These are phyloP conservation scores for Eucalyptus albens DNA, from an alignment of 345 rosid species.

Conservation along the genomic window DNA sequence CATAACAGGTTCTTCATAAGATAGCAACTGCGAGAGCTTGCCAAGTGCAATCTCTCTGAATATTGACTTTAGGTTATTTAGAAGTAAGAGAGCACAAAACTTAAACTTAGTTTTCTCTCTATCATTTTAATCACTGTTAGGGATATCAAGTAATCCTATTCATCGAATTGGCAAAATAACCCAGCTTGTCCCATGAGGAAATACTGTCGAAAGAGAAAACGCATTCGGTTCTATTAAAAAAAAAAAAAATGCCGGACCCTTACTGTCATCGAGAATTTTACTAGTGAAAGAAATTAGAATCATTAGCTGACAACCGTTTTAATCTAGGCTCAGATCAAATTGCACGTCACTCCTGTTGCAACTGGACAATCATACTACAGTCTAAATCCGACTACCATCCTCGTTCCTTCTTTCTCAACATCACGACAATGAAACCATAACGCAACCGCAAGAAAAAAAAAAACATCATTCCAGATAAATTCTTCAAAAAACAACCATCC, in stretches of 20 bases:
- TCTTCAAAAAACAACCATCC: not conserved
- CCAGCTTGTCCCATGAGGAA: not conserved
- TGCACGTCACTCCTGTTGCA: not conserved
- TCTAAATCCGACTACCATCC: not conserved
- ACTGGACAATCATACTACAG: not conserved
- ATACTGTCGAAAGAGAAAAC: not conserved
- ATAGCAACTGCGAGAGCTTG: not conserved
- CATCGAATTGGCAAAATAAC: not conserved
- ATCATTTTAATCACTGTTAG: not conserved
- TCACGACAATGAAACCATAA: not conserved
- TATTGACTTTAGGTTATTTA: not conserved
- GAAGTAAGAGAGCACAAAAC: not conserved
- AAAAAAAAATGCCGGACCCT: rapidly evolving
- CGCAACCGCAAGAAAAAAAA: not conserved
- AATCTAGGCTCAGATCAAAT: not conserved
- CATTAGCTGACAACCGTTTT: not conserved
- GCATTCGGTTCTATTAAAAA: not conserved
- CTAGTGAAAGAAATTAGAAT: not conserved
- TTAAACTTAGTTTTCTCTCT: not conserved
- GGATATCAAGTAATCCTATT: not conserved
- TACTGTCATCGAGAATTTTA: not conserved
- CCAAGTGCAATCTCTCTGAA: not conserved
- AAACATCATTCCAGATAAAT: not conserved
- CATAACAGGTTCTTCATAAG: not conserved
- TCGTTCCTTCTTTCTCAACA: not conserved